Evolutionary conservation across 305 asterid species (phyloP), one percentile per base, ranked within the genome.

Genomic region (Solanum aculeatissimum): DNA sequence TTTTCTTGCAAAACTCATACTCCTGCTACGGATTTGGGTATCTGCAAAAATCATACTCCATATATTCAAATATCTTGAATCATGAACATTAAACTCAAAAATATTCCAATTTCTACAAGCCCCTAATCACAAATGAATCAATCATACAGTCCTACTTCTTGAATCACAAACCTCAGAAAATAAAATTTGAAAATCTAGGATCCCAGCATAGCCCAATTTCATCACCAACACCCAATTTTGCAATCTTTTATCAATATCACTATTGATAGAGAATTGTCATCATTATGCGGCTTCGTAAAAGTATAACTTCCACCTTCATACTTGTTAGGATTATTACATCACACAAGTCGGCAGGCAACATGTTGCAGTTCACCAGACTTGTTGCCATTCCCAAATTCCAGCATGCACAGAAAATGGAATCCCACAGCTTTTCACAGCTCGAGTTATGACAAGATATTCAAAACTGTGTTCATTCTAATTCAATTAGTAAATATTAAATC

Each of bases 181-280:
- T 84, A 84, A 92, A 88, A 42, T 16, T 43, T 0, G 87, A 81
- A 4, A 62, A 51, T 45, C 32, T 71, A 0, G 83, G 40, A 80
- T 90, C 92, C 94, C 93, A 90, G 71, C 53, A 86, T 35, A 93
- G 68, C 3, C 91, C 91, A 29, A 93, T 88, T 54, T 86, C 87
- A 83, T 92, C 92, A 42, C 83, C 91, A 15, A 75, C 84, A 86
- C 51, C 84, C 82, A 91, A 77, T 2, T 83, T 82, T 82, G 29
- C 86, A 88, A 6, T 88, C 91, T 21, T 47, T 84, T 84, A 51
- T 35, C 4, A 35, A 35, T 35, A 35, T 35, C 40, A 51, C 7
- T 4, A 51, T 51, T 15, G 19, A 14, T 2, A 93, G 77, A 0
- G 68, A 43, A 63, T 80, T 91, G 25, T 87, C 85, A 21, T 87